Base-by-base conservation (phyloP, 208 protist genomes). In the Crithidia thermophila region DNA sequence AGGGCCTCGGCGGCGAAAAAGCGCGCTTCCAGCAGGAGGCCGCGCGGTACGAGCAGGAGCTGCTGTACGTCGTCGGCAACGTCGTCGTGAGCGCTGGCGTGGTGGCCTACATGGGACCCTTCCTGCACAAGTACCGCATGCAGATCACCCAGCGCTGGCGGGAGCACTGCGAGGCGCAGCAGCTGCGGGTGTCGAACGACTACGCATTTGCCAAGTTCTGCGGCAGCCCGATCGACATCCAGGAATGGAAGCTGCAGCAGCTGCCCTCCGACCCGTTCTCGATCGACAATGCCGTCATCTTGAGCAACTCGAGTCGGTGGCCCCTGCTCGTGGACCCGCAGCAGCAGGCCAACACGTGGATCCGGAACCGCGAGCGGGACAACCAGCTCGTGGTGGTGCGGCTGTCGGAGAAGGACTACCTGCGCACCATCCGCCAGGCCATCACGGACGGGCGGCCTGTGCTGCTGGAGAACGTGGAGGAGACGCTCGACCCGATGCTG, bases 401-500 rank as follows among this genome's bases (percentile, higher is more conserved):
- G 6, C 89, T 87, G 23, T 90, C 88, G 3, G 91, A 96, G 60
- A 62, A 64, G 27, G 88, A 95, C 57, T 97, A 91, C 77, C 74
- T 95, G 18, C 85, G 85, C 30, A 87, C 67, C 25, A 93, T 97
- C 55, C 97, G 98, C 55, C 88, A 94, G 39, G 94, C 95, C 61
- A 97, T 99, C 70, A 71, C 84, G 11, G 95, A 98, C 23, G 98
- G 98, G 21, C 75, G 77, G 21, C 96, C 97, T 10, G 81, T 98
- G 11, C 80, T 99, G 37, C 82, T 99, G 25, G 98, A 99, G 77
- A 98, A 98, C 69, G 65, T 99, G 27, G 83, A 93, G 28, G 94
- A 99, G 84, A 95, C 93, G 36, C 72, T 99, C 8, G 98, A 99
- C 74, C 96, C 98, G n/a, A 85, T 95, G 57, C 87, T 99, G 16